These are phyloP conservation scores for Diplodia sapinea DNA, from an alignment of 2,329 filamentous ascomycete genomes.

Conservation along the genomic window DNA sequence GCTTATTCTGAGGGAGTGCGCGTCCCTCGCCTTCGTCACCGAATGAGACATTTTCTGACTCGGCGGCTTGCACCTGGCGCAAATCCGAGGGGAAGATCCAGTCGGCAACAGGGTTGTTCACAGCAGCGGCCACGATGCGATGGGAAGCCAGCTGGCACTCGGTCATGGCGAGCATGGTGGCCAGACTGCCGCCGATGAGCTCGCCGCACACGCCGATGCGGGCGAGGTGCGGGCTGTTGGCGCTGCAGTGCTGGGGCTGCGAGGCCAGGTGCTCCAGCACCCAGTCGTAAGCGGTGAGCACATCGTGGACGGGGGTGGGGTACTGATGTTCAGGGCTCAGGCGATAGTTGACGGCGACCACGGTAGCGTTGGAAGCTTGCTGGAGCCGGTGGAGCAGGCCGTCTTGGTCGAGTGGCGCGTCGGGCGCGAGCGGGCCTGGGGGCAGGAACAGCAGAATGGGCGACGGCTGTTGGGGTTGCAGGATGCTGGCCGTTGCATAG, in stretches of 20 bases:
- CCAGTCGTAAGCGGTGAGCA: constrained; percentile 56
- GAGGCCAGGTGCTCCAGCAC: constrained; percentile 47
- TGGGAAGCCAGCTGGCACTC: constrained; percentile 52
- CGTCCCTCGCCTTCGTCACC: constrained; percentile 67
- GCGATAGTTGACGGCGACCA: constrained; percentile 56
- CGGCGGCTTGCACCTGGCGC: constrained; percentile 36
- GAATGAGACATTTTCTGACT: constrained; percentile 23
- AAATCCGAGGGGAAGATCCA: constrained; percentile 53
- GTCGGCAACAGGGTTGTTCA: constrained; percentile 56
- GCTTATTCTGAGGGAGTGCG: constrained; percentile 65
- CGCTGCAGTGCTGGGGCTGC: constrained; percentile 28
- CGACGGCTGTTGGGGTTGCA: constrained; percentile 33
- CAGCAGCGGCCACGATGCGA: constrained; percentile 52
- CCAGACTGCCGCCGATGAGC: constrained; percentile 55
- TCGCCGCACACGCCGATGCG: constrained; percentile 46
- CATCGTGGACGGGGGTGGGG: constrained; percentile 56
- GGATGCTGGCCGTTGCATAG: constrained; percentile 24
- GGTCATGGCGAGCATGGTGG: constrained; percentile 57
- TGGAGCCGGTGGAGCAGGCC: constrained; percentile 45
- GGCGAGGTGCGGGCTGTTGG: constrained; percentile 30
- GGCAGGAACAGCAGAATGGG: constrained; percentile 53
- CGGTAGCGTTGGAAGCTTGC: constrained; percentile 46
- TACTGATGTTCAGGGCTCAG: constrained; percentile 46
- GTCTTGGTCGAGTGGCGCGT: constrained; percentile 35
- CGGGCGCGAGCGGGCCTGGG: constrained; percentile 45